Evolutionary conservation across 2,329 filamentous ascomycete genomes (phyloP).

Genomic region (Pezicula carpinea): DNA sequence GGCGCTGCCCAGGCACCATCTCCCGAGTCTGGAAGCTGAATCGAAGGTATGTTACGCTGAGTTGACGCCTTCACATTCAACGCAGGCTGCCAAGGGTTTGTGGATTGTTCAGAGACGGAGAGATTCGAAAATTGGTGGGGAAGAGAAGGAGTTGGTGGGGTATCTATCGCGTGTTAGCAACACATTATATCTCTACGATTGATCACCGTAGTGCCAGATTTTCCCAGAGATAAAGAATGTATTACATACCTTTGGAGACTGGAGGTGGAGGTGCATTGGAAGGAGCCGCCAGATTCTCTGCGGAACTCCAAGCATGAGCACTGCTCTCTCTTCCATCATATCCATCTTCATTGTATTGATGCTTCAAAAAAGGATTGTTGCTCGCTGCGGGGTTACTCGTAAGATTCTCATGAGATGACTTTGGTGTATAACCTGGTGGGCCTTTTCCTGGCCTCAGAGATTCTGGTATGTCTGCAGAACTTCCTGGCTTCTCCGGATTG

Average conservation of each 20-base stretch:
- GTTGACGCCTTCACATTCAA: conserved; percentile 14
- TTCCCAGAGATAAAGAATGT: too few relatives aligned
- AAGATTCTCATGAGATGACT: conserved; percentile 18
- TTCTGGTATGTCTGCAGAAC: conserved; percentile 17
- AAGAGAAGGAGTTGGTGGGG: conserved; percentile 4
- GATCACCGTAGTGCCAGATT: background rate
- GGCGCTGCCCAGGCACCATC: conserved; percentile 23
- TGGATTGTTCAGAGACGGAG: conserved; percentile 18
- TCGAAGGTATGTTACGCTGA: conserved; percentile 11
- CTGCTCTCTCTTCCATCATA: conserved; percentile 21
- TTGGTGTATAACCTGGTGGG: conserved; percentile 15
- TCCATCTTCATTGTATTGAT: conserved; percentile 13
- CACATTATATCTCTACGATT: background rate
- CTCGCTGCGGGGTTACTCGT: conserved; percentile 6
- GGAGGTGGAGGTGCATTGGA: conserved; percentile 11
- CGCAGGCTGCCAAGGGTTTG: conserved; percentile 28
- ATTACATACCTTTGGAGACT: conserved; percentile 13
- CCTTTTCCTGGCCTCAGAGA: conserved; percentile 20
- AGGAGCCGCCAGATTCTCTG: conserved; percentile 11
- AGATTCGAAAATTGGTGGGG: conserved; percentile 20
- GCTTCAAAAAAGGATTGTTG: conserved; percentile 28
- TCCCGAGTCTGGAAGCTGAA: conserved; percentile 21
- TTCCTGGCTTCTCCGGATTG: background rate
- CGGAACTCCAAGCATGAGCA: conserved; percentile 22
- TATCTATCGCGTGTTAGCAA: too few relatives aligned